Conservation (phyloP, 768 basidiomycete species). For the Arthromyces matolae region DNA sequence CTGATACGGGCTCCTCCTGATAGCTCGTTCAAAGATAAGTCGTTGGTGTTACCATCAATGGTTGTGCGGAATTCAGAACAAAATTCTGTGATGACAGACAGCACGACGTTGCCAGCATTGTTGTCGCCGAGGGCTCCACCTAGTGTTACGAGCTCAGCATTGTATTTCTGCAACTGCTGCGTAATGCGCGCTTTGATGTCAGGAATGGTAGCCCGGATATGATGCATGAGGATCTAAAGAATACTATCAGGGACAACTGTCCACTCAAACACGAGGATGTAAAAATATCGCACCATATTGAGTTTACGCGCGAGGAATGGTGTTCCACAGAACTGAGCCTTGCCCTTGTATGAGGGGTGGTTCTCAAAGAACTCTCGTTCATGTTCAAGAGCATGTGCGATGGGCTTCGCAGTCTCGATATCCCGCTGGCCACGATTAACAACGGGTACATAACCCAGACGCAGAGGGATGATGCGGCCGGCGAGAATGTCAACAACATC, state of each 20-base stretch:
- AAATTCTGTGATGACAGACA: slow-evolving; percentile 98
- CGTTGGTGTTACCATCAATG: slow-evolving; percentile 97
- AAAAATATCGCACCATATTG: slow-evolving; percentile 66
- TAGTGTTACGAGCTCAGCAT: slow-evolving; percentile 73
- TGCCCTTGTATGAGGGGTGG: slow-evolving; percentile 89
- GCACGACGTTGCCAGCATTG: slow-evolving; percentile 86
- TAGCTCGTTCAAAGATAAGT: slow-evolving; percentile 90
- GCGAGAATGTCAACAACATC: slow-evolving; percentile 99
- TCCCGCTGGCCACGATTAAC: slow-evolving; percentile 98
- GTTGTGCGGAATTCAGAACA: slow-evolving; percentile 94
- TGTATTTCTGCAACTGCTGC: slow-evolving; percentile 87
- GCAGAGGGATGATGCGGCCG: slow-evolving; percentile 92
- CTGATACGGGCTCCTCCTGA: slow-evolving; percentile 99
- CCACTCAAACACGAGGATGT: slow-evolving; percentile 7
- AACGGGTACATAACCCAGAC: slow-evolving; percentile 96
- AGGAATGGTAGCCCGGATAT: slow-evolving; percentile 95
- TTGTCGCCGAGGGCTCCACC: slow-evolving; percentile 86
- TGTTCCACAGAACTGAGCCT: slow-evolving; percentile 95
- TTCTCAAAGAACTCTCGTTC: slow-evolving; percentile 95
- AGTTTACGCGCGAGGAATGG: slow-evolving; percentile 94
- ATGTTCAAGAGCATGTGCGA: slow-evolving; percentile 78
- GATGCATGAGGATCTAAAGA: slow-evolving; percentile 93
- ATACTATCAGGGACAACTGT: neutral
- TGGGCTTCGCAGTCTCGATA: slow-evolving; percentile 87
- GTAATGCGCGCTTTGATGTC: slow-evolving; percentile 96